phyloP scores from a whole-genome alignment of 2,329 filamentous ascomycete species.

The Exophiala lecanii-corni region DNA sequence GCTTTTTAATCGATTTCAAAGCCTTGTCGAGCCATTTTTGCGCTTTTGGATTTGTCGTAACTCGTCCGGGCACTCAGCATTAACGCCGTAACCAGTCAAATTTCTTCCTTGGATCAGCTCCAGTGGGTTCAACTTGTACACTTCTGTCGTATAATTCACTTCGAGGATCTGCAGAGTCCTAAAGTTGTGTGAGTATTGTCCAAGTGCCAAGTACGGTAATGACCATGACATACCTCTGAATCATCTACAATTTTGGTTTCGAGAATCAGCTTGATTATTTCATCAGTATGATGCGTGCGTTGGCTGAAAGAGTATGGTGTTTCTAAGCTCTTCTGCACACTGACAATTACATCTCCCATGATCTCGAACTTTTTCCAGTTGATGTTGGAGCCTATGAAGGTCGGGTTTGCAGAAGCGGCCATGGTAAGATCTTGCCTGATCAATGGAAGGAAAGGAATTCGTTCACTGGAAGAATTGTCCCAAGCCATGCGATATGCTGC shows the following conservation, averaged over 20 bases:
- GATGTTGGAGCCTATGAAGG: constrained; percentile 74
- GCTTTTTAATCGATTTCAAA: too few relatives aligned
- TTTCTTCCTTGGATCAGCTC: constrained; percentile 37
- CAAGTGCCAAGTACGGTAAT: neutral
- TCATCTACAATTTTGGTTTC: constrained; percentile 78
- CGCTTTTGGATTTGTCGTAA: too few relatives aligned
- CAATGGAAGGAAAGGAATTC: constrained; percentile 89
- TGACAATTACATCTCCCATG: constrained; percentile 83
- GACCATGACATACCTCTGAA: constrained; percentile 65
- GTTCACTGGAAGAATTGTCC: constrained; percentile 86
- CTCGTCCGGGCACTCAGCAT: too few relatives aligned
- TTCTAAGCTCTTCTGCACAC: constrained; percentile 87
- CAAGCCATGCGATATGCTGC: constrained; percentile 95
- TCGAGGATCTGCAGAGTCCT: constrained; percentile 42
- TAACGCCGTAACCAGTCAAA: constrained; percentile 40
- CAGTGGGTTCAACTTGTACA: constrained; percentile 48
- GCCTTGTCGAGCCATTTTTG: too few relatives aligned
- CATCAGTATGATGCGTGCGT: constrained; percentile 49
- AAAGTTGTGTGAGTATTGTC: constrained; percentile 8
- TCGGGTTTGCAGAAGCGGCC: constrained; percentile 86
- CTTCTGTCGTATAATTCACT: constrained; percentile 52
- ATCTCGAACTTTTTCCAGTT: constrained; percentile 99
- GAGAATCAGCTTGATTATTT: constrained; percentile 68
- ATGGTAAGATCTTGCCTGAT: constrained; percentile 85
- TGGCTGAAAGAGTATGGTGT: constrained; percentile 69